phyloP scores from a whole-genome alignment of 225 moss, liverwort and hornwort species.

The Thuidium tamariscinum region DNA sequence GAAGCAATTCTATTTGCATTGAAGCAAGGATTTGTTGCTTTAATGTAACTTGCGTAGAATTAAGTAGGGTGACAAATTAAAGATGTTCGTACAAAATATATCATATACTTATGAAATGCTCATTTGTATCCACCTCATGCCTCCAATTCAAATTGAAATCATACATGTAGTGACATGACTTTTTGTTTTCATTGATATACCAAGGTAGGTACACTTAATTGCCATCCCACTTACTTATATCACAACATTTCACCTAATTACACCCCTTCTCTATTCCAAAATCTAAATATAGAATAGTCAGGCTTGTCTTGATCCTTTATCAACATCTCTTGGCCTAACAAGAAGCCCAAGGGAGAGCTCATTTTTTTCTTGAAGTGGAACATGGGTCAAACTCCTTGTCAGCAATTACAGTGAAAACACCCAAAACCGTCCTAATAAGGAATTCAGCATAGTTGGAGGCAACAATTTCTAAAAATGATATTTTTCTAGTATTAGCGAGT shows the following conservation, averaged over 20 bases:
- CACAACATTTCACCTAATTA: background rate
- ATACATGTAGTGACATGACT: background rate
- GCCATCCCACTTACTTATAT: background rate
- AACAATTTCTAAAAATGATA: too few relatives aligned
- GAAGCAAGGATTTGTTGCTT: too few relatives aligned
- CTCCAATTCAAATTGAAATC: background rate
- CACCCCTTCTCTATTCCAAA: background rate
- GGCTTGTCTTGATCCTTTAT: background rate
- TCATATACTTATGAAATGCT: too few relatives aligned
- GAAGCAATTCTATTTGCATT: too few relatives aligned
- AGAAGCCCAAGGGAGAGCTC: accelerated
- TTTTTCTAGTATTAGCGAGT: too few relatives aligned
- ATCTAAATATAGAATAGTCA: background rate
- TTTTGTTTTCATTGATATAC: background rate
- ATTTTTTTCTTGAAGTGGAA: background rate
- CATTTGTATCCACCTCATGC: background rate
- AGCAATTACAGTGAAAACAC: too few relatives aligned
- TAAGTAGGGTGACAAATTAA: too few relatives aligned
- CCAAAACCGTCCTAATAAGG: too few relatives aligned
- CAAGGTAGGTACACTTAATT: background rate
- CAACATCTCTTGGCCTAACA: accelerated
- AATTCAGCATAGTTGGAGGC: too few relatives aligned
- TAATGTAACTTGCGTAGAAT: too few relatives aligned
- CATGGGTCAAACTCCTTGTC: accelerated
- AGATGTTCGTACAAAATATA: too few relatives aligned